Evolutionary conservation across 805 yeast species (phyloP), one percentile per base, ranked within the genome.

Genomic region (Suhomyces tanzawaensis): DNA sequence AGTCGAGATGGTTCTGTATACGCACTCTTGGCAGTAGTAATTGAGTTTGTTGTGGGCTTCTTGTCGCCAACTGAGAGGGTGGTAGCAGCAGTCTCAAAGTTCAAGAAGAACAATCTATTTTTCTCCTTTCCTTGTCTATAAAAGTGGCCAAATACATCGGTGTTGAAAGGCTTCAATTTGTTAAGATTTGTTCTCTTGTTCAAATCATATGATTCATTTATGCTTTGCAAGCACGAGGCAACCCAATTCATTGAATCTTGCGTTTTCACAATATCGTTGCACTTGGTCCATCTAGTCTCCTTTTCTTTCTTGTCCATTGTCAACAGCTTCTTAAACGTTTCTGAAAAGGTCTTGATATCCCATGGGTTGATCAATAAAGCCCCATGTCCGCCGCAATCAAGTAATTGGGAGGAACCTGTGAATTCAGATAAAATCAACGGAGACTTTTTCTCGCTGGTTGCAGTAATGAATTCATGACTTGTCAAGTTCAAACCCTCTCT

Each of bases 401-500:
- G 68, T 4, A 91, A 78, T 4, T 83, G 74, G 0, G 98, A 95
- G 8, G 96, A 85, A 1, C 99, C 99, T 1, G 96, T 89, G 52
- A 93, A 93, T 60, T 93, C 99, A 26, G 95, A 85, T 39, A 93
- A 62, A 32, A 93, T 74, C 45, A 91, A 71, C 1, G 96, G 96
- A 0, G 96, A 83, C 47, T 83, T 81, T 42, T 77, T 77, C 29
- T 76, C 78, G 16, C 70, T 64, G 1, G 93, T 77, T 18, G 95
- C 85, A 39, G 82, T 82, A 29, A 89, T 76, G 57, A 84, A 93
- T 58, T 93, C 99, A 56, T 93, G 99, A 50, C 96, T 91, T 0
- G 98, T 90, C 54, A 93, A 71, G 52, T 93, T 93, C 89, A 93
- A 85, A 18, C 99, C 99, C 60, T 93, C 99, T 56, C 99, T 81